These are phyloP conservation scores for Russula sp. DNA, from an alignment of 768 basidiomycete genomes.

Conservation along the genomic window DNA sequence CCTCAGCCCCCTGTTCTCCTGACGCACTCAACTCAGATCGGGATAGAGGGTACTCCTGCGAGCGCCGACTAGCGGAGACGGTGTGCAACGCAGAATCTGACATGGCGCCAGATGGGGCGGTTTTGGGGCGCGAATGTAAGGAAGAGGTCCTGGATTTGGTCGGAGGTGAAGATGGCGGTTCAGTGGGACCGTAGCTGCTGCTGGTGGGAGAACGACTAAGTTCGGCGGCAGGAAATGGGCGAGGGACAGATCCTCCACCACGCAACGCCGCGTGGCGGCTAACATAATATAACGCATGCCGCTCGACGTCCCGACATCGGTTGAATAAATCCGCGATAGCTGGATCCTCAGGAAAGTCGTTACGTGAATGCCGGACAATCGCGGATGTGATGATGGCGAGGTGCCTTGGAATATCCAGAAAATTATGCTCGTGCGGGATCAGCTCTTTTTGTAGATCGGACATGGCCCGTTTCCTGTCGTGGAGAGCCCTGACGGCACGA, in stretches of 20 bases:
- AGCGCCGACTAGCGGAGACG: constrained; percentile 26
- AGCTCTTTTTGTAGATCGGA: constrained; percentile 63
- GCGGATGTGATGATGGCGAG: constrained; percentile 73
- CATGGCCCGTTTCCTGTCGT: constrained; percentile 55
- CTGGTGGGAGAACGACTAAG: neutral
- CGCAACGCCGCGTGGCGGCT: constrained; percentile 41
- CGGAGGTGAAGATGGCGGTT: neutral
- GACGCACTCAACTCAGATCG: constrained; percentile 1
- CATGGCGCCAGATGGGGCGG: constrained; percentile 22
- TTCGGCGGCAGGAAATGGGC: constrained; percentile 4
- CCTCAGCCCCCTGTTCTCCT: neutral
- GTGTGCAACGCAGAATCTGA: constrained; percentile 31
- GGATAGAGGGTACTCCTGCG: constrained; percentile 14
- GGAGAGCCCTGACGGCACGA: constrained; percentile 53
- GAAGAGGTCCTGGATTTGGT: constrained; percentile 21
- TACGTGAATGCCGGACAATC: constrained; percentile 56
- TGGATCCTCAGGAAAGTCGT: constrained; percentile 37
- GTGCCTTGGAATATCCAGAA: constrained; percentile 75
- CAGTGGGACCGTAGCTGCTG: neutral
- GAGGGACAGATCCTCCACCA: neutral
- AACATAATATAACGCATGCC: constrained; percentile 62
- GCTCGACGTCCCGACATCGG: constrained; percentile 67
- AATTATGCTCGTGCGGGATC: constrained; percentile 67
- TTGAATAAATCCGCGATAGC: constrained; percentile 55
- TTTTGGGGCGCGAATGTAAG: constrained; percentile 23